Percentiles rank a stretch among this genome's conserved stretches.
Evolutionary conservation across 192 early-diverging fungal genomes (phyloP).

Genomic region (Backusella psychrophila): DNA sequence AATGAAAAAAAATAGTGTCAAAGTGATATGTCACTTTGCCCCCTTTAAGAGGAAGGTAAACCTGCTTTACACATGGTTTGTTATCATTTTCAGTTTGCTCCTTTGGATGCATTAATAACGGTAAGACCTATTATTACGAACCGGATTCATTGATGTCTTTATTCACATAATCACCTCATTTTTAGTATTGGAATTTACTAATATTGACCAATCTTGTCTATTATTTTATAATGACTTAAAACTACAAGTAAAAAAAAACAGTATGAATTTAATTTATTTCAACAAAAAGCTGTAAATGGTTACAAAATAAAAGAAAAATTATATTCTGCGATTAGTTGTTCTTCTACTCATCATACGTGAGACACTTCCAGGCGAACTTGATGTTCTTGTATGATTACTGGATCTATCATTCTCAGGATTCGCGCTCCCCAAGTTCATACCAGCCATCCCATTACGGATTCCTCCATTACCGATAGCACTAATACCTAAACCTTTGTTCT

Average conservation of each 20-base stretch:
- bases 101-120: no score
- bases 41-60: no score
- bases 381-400: background rate
- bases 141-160: no score
- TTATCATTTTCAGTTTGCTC: no score
- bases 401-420: background rate
- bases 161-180: no score
- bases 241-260: background rate
- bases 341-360: slow-evolving; percentile 1
- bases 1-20: no score
- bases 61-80: no score
- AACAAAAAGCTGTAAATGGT: background rate
- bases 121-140: no score
- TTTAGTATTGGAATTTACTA: no score
- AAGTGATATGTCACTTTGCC: no score
- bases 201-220: no score
- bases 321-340: background rate
- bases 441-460: background rate
- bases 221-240: background rate
- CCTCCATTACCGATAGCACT: background rate
- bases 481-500: background rate
- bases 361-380: background rate
- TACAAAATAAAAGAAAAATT: background rate
- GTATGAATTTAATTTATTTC: background rate
- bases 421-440: background rate